These are phyloP conservation scores for Ganoderma multipileum DNA, from an alignment of 1,284 basidiomycete species.

Conservation along the genomic window DNA sequence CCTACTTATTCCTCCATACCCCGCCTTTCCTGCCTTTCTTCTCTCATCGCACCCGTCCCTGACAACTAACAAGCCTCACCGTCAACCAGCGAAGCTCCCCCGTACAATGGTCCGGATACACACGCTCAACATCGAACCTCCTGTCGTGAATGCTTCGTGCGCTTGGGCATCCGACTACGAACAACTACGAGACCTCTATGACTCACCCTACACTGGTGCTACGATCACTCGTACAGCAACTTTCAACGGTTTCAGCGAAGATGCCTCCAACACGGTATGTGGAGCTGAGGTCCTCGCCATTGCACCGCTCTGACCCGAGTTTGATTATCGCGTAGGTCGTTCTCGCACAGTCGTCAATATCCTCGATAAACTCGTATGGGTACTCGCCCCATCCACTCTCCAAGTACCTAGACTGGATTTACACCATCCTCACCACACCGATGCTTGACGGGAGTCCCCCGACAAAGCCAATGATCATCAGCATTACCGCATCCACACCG, in stretches of 20 bases:
- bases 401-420: conserved; percentile 69
- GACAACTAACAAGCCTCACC: background rate
- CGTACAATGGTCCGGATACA: conserved; percentile 56
- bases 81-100: background rate
- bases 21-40: conserved; percentile 11
- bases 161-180: conserved; percentile 75
- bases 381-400: conserved; percentile 78
- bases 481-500: conserved; percentile 68
- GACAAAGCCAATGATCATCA: conserved; percentile 76
- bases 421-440: conserved; percentile 50
- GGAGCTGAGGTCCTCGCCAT: background rate
- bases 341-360: conserved; percentile 53
- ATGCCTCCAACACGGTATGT: conserved; percentile 62
- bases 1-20: conserved; percentile 4
- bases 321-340: conserved; percentile 53
- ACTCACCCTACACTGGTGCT: conserved; percentile 71
- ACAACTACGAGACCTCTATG: conserved; percentile 69
- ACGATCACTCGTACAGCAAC: conserved; percentile 81
- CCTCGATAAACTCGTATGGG: conserved; percentile 80
- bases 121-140: conserved; percentile 57
- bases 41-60: background rate
- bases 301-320: background rate
- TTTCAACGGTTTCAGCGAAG: conserved; percentile 68
- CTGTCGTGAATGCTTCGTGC: conserved; percentile 78
- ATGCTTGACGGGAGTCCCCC: conserved; percentile 35